Percentiles rank a stretch among this genome's conserved stretches.
Evolutionary conservation across 2,329 filamentous ascomycete genomes (phyloP).

Genomic region (Pseudonectria foliicola): DNA sequence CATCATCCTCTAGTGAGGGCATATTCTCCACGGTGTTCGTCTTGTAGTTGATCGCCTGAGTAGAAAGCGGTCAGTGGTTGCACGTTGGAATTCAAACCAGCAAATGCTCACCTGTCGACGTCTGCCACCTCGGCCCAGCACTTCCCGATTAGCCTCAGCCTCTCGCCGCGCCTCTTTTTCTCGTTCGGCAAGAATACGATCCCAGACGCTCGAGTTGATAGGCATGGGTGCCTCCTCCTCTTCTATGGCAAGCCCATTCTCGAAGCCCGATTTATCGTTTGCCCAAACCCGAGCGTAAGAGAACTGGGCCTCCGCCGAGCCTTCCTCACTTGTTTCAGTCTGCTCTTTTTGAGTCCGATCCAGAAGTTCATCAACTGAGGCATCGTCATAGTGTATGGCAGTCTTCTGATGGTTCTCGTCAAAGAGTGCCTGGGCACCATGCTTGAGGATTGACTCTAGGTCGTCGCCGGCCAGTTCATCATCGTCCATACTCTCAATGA

Average conservation of each 20-base stretch:
- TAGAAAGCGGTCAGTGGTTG: no score
- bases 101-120: constrained; percentile 40
- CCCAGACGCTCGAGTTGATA: constrained; percentile 71
- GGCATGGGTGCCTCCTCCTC: constrained; percentile 45
- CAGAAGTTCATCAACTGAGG: constrained; percentile 82
- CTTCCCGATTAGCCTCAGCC: constrained; percentile 59
- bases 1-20: constrained; percentile 19
- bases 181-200: constrained; percentile 77
- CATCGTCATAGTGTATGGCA: constrained; percentile 74
- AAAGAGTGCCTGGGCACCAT: constrained; percentile 83
- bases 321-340: constrained; percentile 55
- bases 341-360: constrained; percentile 78
- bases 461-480: constrained; percentile 75
- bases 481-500: constrained; percentile 86
- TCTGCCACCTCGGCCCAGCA: constrained; percentile 80
- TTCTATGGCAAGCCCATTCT: constrained; percentile 51
- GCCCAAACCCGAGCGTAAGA: constrained; percentile 89
- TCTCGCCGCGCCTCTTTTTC: constrained; percentile 72
- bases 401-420: constrained; percentile 61
- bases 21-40: constrained; percentile 13
- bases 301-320: constrained; percentile 70
- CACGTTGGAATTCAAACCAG: no score
- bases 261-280: constrained; percentile 64
- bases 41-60: constrained; percentile 30
- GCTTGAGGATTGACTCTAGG: constrained; percentile 77